Evolutionary conservation across 1,284 basidiomycete genomes (phyloP), one percentile per base, ranked within the genome.

Genomic region (Heterobasidion occidentale): DNA sequence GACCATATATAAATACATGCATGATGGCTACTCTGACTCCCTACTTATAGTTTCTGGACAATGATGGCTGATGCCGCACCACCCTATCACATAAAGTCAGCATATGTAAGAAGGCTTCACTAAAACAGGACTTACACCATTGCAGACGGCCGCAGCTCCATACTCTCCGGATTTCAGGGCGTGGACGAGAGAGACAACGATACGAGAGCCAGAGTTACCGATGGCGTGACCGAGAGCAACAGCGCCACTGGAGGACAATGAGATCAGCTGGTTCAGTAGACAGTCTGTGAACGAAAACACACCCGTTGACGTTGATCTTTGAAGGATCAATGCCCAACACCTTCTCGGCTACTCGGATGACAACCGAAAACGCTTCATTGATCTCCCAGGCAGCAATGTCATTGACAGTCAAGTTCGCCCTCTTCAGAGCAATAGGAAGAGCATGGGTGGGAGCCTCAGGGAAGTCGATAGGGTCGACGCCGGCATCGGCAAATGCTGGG

Each of bases 351-450:
- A 94, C 86, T 52, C 91, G 84, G 67, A 93, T 88, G 65, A 98
- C 96, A 38, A 93, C 92, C 0, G 94, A 95, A 80, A 99, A 99
- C 15, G 96, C 97, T 73, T 96, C 97, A 74, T 99, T 99, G 72
- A 99, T 86, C 74, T 99, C 97, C 69, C 94, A 99, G 55, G 91
- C 81, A 36, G 94, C 81, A 63, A 99, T 93, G 68, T 99, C 93
- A 52, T 90, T 79, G 58, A 88, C 70, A 36, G 83, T 83, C 57
- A 99, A 77, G 63, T 91, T 91, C 51, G 96, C 97, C 62, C 81
- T 85, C 76, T 94, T 77, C 57, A 99, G 79, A 9, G 97, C 97
- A 60, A 84, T 75, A 46, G 97, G 97, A 50, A 99, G 77, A 44
- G 95, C 96, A 58, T 91, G 79, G 27, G 96, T 91, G 34, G 97